These are phyloP conservation scores for Gossypium sturtianum DNA, from an alignment of 345 rosid species.

Conservation along the genomic window DNA sequence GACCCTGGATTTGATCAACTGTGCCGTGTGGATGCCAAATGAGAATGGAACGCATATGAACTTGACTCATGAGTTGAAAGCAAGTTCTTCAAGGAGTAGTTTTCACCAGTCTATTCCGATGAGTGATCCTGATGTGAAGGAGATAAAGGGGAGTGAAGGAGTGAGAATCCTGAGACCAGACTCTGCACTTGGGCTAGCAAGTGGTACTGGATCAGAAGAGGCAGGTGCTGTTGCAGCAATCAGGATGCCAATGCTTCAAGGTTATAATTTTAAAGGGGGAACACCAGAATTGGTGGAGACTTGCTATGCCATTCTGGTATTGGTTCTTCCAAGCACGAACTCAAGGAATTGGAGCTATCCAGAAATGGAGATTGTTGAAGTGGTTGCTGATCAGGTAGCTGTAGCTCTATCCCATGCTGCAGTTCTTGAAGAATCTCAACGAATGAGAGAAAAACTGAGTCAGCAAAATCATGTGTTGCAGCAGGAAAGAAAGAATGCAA, in stretches of 20 bases:
- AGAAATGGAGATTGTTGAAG: constrained; percentile 82
- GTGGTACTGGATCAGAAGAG: constrained; percentile 53
- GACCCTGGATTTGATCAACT: constrained; percentile 79
- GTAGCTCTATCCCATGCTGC: constrained; percentile 96
- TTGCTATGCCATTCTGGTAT: constrained; percentile 71
- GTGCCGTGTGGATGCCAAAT: constrained; percentile 97
- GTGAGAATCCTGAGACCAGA: constrained; percentile 56
- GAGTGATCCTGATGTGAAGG: constrained; percentile 56
- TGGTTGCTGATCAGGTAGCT: constrained; percentile 97
- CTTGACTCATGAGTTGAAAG: constrained; percentile 66
- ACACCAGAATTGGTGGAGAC: constrained; percentile 76
- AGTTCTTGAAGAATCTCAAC: constrained; percentile 86
- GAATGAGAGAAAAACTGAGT: constrained; percentile 74
- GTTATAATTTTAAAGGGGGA: constrained; percentile 85
- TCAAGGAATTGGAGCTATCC: constrained; percentile 57
- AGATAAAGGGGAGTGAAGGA: constrained; percentile 54
- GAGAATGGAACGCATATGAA: constrained; percentile 59
- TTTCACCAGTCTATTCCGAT: constrained; percentile 33
- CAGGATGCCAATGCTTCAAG: constrained; percentile 86
- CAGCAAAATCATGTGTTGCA: constrained; percentile 74
- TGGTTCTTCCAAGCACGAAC: constrained; percentile 57
- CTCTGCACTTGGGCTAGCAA: constrained; percentile 64
- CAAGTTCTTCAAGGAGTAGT: constrained; percentile 31
- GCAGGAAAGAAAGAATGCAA: constrained; percentile 70
- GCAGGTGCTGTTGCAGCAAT: constrained; percentile 80